Conservation (phyloP, 2,329 filamentous ascomycete species). For the Grosmannia serpens region DNA sequence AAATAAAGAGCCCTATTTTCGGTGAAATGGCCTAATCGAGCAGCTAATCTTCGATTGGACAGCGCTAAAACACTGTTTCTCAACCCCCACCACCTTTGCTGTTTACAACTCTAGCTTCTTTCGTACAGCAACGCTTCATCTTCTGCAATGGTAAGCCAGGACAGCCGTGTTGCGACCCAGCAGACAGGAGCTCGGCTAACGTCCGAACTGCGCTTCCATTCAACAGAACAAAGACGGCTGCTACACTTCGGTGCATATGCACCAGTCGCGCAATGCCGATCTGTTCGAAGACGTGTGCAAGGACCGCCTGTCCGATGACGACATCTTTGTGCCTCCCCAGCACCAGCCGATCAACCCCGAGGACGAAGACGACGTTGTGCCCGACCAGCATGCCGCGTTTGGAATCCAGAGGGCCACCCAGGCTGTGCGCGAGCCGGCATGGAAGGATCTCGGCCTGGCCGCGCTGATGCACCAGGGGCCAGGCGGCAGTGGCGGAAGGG, state of each 20-base stretch:
- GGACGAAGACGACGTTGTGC: slow-evolving; percentile 80
- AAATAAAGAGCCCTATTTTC: too few species aligned
- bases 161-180: background rate
- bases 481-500: slow-evolving; percentile 5
- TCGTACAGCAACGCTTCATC: background rate
- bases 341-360: slow-evolving; percentile 77
- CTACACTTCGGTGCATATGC: slow-evolving; percentile 68
- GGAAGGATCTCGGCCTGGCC: slow-evolving; percentile 67
- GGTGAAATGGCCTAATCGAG: background rate
- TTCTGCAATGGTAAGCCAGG: background rate
- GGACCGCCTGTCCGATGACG: slow-evolving; percentile 60
- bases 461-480: slow-evolving; percentile 58
- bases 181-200: background rate
- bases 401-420: slow-evolving; percentile 75
- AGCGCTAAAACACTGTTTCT: too few species aligned
- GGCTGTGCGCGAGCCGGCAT: slow-evolving; percentile 56
- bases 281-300: slow-evolving; percentile 68
- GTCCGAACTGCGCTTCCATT: background rate
- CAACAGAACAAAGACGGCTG: slow-evolving; percentile 59
- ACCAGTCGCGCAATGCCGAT: slow-evolving; percentile 59
- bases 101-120: background rate
- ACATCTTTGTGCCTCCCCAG: slow-evolving; percentile 70
- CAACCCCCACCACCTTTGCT: background rate
- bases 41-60: background rate
- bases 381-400: slow-evolving; percentile 79